Base-by-base conservation (phyloP, 176 grass and related monocot genomes). In the Avena eriantha region DNA sequence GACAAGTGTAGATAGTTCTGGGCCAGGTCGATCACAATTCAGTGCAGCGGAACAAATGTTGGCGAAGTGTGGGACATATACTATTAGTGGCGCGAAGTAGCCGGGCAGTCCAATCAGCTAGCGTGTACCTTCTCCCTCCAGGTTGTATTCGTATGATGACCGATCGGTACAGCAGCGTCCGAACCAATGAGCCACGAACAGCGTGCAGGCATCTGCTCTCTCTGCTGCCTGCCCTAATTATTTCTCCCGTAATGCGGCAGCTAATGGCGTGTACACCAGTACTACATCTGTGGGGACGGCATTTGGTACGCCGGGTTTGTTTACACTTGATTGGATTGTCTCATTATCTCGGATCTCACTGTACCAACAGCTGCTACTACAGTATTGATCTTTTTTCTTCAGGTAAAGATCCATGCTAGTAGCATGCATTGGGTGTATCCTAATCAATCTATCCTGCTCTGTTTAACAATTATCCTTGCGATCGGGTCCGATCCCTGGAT, bases 281-380 rank as follows among this genome's bases (percentile, higher is more conserved):
- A 53, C 66, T 46, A 53, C 66, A 18, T 43, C 33, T 39, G 68
- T 89, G 77, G 68, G 87, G 77, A n/a, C 82, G 35, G 65, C 5
- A 14, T 31, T 8, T 17, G 36, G 76, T 61, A 4, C 80, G 35
- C 50, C 13, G 4, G 17, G 39, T 9, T 76, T 57, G 60, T 82
- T 90, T 86, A 70, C 47, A 45, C 23, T 76, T 51, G 51, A 63
- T 24, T 43, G 72, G 72, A 70, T 78, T 45, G 59, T 53, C 16
- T 54, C 36, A 61, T 77, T 50, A n/a, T 77, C 24, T 59, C 21
- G 34, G 29, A 86, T 90, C 83, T 81, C 78, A 82, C 78, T 77
- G 16, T 15, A 36, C 4, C 9, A 61, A 72, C 22, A 31, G 50
- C 57, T 69, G 14, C 50, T 56, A 15, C 50, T 56, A 15, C 51